Evolutionary conservation across 73 alveolate species (phyloP).

Genomic region (Paramecium caudatum): DNA sequence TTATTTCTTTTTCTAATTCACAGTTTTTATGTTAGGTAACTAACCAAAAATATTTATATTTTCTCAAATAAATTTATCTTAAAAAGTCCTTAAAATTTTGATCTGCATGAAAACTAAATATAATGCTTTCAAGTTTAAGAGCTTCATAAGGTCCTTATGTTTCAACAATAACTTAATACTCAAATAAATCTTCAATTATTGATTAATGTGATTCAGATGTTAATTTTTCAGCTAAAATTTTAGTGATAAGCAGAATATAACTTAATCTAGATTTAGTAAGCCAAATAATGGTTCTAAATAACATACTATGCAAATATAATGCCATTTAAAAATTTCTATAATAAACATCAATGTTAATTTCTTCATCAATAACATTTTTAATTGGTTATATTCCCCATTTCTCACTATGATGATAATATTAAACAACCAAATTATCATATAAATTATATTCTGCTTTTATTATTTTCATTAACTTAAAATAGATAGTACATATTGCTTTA

Average conservation of each 20-base stretch:
- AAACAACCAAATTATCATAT: background rate
- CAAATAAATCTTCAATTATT: background rate
- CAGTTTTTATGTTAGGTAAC: background rate
- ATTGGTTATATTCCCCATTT: background rate
- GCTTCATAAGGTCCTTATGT: constrained; percentile 1
- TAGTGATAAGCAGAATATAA: background rate
- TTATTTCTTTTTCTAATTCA: background rate
- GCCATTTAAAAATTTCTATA: constrained; percentile 4
- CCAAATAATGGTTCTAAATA: background rate
- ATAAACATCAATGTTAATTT: background rate
- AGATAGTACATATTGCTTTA: background rate
- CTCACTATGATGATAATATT: background rate
- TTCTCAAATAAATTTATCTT: background rate
- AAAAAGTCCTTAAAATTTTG: background rate
- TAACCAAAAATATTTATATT: background rate
- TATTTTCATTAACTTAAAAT: background rate
- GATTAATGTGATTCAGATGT: background rate
- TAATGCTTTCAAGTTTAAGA: background rate
- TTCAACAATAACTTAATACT: background rate
- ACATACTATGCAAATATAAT: background rate
- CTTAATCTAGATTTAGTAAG: background rate
- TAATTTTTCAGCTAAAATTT: background rate
- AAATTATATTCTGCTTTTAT: background rate
- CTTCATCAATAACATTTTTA: background rate
- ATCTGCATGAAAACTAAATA: constrained; percentile 33